phyloP scores from a whole-genome alignment of 139 green algal species.

The Yamagishiella unicocca region DNA sequence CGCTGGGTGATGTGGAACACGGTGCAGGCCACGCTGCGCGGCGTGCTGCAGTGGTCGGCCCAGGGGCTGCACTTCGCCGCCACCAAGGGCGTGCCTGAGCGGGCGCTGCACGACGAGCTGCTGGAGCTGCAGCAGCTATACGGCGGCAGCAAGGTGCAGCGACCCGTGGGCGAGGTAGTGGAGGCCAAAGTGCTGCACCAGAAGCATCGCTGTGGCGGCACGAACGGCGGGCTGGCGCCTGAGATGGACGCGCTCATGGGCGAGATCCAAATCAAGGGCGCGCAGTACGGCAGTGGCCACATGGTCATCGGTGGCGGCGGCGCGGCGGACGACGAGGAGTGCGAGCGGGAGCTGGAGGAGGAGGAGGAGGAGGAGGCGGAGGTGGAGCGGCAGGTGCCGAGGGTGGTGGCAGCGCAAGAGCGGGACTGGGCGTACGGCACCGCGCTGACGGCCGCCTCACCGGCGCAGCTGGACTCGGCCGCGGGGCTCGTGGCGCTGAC shows the following conservation, averaged over 20 bases:
- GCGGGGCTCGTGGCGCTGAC: not conserved
- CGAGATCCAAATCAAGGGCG: too few species aligned
- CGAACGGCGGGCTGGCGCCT: too few species aligned
- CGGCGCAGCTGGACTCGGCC: not conserved
- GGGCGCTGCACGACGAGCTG: slow-evolving; percentile 55
- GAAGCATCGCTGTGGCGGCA: too few species aligned
- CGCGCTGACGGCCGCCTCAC: not conserved
- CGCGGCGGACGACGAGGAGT: slow-evolving; percentile 58
- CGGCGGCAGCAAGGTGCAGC: slow-evolving; percentile 32
- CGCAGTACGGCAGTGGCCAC: slow-evolving; percentile 8
- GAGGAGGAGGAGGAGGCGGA: slow-evolving; percentile 72
- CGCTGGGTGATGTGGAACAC: slow-evolving; percentile 70
- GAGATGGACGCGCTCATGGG: too few species aligned
- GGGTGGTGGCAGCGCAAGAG: slow-evolving; percentile 16
- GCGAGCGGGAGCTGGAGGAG: slow-evolving; percentile 65
- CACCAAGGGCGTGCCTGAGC: slow-evolving; percentile 32
- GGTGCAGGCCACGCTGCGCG: slow-evolving; percentile 53
- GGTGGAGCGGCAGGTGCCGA: slow-evolving; percentile 53
- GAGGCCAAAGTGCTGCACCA: too few species aligned
- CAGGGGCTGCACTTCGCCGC: slow-evolving; percentile 64
- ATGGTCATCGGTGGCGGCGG: not conserved
- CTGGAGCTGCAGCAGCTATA: slow-evolving; percentile 42
- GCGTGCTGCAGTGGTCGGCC: slow-evolving; percentile 39
- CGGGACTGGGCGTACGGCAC: slow-evolving; percentile 51
- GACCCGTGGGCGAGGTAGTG: slow-evolving; percentile 16